phyloP scores from a whole-genome alignment of 768 basidiomycete genomes.

The Lactifluus pinguis region DNA sequence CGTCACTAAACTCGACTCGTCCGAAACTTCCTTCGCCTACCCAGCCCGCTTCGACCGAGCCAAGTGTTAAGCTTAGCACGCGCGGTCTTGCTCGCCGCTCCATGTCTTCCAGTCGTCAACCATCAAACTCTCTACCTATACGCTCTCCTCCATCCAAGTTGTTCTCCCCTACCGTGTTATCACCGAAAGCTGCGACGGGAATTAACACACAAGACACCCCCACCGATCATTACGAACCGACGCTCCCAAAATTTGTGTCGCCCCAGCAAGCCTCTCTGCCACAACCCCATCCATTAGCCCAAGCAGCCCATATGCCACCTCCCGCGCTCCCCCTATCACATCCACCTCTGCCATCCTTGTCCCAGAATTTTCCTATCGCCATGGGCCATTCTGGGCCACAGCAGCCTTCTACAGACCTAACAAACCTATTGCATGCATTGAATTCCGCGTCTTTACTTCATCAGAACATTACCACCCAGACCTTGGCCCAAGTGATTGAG shows the following conservation, averaged over 20 bases:
- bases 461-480: constrained; percentile 5
- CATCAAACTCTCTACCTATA: not conserved
- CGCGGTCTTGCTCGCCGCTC: not conserved
- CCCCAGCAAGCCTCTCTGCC: not conserved
- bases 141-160: not conserved
- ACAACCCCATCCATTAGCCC: not conserved
- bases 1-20: not conserved
- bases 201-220: not conserved
- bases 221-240: not conserved
- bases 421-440: constrained; percentile 5
- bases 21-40: not conserved
- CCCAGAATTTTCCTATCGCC: not conserved
- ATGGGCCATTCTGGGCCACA: not conserved
- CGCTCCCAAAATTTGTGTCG: not conserved
- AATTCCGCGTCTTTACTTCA: constrained; percentile 3
- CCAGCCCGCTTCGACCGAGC: not conserved
- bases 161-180: not conserved
- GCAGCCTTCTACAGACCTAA: not conserved
- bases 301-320: not conserved
- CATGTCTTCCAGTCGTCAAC: not conserved
- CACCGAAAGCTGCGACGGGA: not conserved
- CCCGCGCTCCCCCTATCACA: not conserved
- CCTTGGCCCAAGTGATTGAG: constrained; percentile 13
- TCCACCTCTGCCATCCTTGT: not conserved
- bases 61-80: not conserved